Base-by-base conservation (phyloP, 2,329 filamentous ascomycete species). In the Talaromyces islandicus region DNA sequence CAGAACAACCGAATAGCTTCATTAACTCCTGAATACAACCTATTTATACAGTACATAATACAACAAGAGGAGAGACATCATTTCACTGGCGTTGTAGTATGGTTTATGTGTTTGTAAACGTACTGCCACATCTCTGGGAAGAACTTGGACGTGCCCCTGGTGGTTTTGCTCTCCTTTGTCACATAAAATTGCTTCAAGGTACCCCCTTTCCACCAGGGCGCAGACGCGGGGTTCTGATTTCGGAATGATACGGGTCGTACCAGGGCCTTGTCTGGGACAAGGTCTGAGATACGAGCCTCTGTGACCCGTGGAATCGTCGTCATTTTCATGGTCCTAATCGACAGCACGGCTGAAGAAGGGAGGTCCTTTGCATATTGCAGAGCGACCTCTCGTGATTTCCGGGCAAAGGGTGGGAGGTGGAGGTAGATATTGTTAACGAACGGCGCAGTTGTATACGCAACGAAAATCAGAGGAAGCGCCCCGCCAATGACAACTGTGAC, bases 341-440 rank as follows among this genome's bases (percentile, higher is more conserved):
- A 75, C 21, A 81, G 61, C 9, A 69, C 73, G 7, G 78, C 77
- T 10, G 74, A 76, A 7, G 72, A 69, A 1, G 79, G 79, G 3
- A 81, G 67, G 46, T 75, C 75, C 58, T 75, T 74, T 0, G 76
- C 73, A 64, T 79, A 81, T 60, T 75, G 70, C 48, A 76, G 62
- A 17, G 77, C 73, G 19, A 72, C 68, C 59, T 79, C 75, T 35
- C 81, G 82, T 0, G 87, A 88, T 43, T 79, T 73, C 51, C 88
- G 84, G 17, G 88, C 89, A 65, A 82, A 83, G 0, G 78, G 71
- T 0, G 91, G 91, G 1, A 92, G 79, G 24, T 83, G 82, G 55
- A 94, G 76, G 72, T 89, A 85, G 62, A 94, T 81, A 68, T 87
- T 86, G 46, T 86, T 85, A 7, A 93, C 89, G 68, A 89, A 90